Evolutionary conservation across 768 basidiomycete species (phyloP).

Genomic region (Mrakia hoshinonis): DNA sequence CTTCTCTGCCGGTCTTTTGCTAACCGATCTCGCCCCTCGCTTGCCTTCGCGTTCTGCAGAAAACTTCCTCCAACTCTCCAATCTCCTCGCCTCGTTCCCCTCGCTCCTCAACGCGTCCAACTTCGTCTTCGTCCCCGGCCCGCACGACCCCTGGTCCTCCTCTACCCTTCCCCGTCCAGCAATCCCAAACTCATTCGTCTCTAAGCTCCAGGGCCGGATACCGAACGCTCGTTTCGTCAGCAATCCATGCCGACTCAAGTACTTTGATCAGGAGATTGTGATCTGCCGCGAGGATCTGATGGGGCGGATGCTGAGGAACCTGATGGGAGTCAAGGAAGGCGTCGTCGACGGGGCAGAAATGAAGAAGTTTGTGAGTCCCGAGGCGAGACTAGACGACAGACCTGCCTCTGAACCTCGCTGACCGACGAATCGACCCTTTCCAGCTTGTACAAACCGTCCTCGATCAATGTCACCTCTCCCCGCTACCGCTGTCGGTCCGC

Average conservation of each 20-base stretch:
- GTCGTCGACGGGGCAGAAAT: constrained; percentile 61
- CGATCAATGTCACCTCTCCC: constrained; percentile 90
- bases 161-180: constrained; percentile 75
- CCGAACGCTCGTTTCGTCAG: constrained; percentile 74
- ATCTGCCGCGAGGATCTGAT: constrained; percentile 87
- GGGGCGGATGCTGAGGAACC: constrained; percentile 85
- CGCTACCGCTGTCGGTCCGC: constrained; percentile 72
- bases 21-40: too few species aligned
- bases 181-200: constrained; percentile 64
- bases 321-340: constrained; percentile 77
- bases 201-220: constrained; percentile 60
- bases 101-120: constrained; percentile 67
- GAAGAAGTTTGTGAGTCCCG: constrained; percentile 67
- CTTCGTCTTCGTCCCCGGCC: constrained; percentile 91
- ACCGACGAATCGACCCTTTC: neutral
- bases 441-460: constrained; percentile 74
- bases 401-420: neutral
- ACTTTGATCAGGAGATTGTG: constrained; percentile 92
- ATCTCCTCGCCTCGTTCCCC: constrained; percentile 73
- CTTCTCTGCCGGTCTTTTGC: neutral
- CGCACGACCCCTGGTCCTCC: constrained; percentile 70
- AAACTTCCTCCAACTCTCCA: constrained; percentile 69
- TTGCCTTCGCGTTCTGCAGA: constrained; percentile 30
- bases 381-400: neutral
- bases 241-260: constrained; percentile 90